Base-by-base conservation (phyloP, 305 asterid species). In the Fraxinus xanthoxyloides region DNA sequence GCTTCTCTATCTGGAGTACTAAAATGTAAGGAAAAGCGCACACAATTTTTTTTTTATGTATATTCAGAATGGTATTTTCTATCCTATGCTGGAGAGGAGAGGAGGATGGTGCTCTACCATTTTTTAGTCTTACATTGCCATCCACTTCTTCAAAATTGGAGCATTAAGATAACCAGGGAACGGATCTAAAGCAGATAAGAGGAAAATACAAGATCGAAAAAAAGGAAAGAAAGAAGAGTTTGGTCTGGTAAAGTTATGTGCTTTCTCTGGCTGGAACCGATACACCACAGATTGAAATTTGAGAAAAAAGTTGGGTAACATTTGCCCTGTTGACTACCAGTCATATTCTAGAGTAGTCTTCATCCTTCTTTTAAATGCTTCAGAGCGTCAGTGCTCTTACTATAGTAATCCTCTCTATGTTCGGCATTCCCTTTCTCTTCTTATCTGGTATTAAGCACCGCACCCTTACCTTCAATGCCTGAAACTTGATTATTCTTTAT, bases 1-100 rank as follows among this genome's bases (percentile, higher is more conserved):
- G 97, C 98, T 88, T 96, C 98, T 48, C 97, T 96, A 43, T 90
- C 97, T 13, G 99, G 93, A 81, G 82, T 96, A 81, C 91, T 96
- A 40, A 93, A 93, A 90, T 88, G 99, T 94, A 86, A 90, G 93
- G 26, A 19, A 21, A 59, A 59, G 56, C 12, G 2, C 69, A 0
- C 67, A 7, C 28, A 59, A 7, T 19, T 59, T 59, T 21, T 17
- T 17, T 59, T n/a, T 13, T 46, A 46, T 59, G 69, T 23, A 59
- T 59, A 59, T 59, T 59, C 1, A 21, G 56, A 46, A 46, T 13
- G n/a, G 56, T 46, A 19, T 56, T 56, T 56, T 8, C 28, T 56
- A 21, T 46, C 56, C n/a, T 21, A 19, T 59, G 69, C 24, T 59
- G 21, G 69, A 59, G 69, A 59, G 69, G 28, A n/a, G 28, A 35